These are phyloP conservation scores for Pugionium cornutum DNA, from an alignment of 345 rosid genomes.

Conservation along the genomic window DNA sequence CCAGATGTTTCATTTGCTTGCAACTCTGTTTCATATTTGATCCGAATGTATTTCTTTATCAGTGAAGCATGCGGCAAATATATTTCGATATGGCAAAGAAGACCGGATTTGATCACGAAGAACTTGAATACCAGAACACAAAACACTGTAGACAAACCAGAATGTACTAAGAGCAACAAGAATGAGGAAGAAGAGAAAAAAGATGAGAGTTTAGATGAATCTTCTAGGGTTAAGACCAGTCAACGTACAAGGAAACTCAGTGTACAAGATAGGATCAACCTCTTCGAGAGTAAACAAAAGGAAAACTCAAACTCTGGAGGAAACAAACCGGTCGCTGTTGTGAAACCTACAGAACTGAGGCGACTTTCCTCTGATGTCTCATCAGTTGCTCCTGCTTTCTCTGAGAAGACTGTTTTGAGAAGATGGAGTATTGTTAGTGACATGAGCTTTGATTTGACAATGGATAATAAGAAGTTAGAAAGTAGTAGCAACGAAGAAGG, in stretches of 20 bases:
- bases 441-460: conserved; percentile 80
- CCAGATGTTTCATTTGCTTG: conserved; percentile 1
- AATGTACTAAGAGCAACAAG: conserved; percentile 10
- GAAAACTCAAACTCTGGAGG: conserved; percentile 60
- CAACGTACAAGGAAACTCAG: conserved; percentile 72
- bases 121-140: conserved; percentile 61
- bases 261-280: conserved; percentile 91
- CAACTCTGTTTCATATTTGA: background rate
- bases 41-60: conserved; percentile 25
- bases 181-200: conserved; percentile 51
- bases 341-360: conserved; percentile 67
- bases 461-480: conserved; percentile 56
- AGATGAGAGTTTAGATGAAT: conserved; percentile 45
- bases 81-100: conserved; percentile 64
- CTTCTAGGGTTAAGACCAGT: conserved; percentile 47
- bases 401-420: conserved; percentile 75
- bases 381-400: conserved; percentile 48
- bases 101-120: conserved; percentile 70
- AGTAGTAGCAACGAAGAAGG: conserved; percentile 47
- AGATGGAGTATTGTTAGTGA: conserved; percentile 99
- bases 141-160: background rate
- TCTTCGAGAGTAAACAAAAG: conserved; percentile 87
- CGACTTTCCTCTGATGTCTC: conserved; percentile 81
- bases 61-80: conserved; percentile 82
- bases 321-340: conserved; percentile 52